Percentiles rank a stretch among this genome's conserved stretches.
These are phyloP conservation scores for Phytophthora tubulina DNA, from an alignment of 352 stramenopile species.

Conservation along the genomic window DNA sequence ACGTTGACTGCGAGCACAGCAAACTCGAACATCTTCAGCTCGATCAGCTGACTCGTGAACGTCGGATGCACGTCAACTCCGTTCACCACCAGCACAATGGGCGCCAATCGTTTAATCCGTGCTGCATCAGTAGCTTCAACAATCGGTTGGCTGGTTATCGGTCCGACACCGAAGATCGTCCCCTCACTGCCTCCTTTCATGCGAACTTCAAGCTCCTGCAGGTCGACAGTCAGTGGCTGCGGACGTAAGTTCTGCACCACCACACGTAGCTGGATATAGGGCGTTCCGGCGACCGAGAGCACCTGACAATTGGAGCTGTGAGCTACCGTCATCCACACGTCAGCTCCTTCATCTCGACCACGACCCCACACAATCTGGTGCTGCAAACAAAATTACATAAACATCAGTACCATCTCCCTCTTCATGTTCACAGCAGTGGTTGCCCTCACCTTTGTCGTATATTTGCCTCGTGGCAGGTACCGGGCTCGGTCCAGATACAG, in stretches of 20 bases:
- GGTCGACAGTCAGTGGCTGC: slow-evolving; percentile 62
- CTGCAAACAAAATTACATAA: slow-evolving; percentile 15
- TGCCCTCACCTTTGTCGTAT: slow-evolving; percentile 61
- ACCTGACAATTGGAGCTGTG: slow-evolving; percentile 77
- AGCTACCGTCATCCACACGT: slow-evolving; percentile 80
- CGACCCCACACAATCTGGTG: slow-evolving; percentile 79
- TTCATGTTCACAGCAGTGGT: background rate
- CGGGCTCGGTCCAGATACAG: slow-evolving; percentile 64
- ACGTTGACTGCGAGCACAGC: slow-evolving; percentile 70
- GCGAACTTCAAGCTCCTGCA: slow-evolving; percentile 69
- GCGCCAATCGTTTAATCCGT: slow-evolving; percentile 43
- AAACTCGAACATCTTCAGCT: slow-evolving; percentile 76
- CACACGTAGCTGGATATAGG: slow-evolving; percentile 74
- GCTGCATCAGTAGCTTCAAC: slow-evolving; percentile 12
- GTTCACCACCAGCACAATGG: slow-evolving; percentile 66
- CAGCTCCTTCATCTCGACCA: slow-evolving; percentile 65
- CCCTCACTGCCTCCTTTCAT: slow-evolving; percentile 76
- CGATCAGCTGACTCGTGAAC: slow-evolving; percentile 43
- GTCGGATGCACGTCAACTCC: slow-evolving; percentile 47
- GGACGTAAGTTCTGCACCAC: slow-evolving; percentile 76
- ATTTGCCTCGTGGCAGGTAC: slow-evolving; percentile 70
- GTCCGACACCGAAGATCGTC: slow-evolving; percentile 49
- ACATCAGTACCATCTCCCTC: background rate
- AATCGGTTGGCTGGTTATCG: slow-evolving; percentile 17
- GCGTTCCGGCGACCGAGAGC: slow-evolving; percentile 32